Evolutionary conservation across 2,329 filamentous ascomycete species (phyloP).

Genomic region (Basipetospora sp.): DNA sequence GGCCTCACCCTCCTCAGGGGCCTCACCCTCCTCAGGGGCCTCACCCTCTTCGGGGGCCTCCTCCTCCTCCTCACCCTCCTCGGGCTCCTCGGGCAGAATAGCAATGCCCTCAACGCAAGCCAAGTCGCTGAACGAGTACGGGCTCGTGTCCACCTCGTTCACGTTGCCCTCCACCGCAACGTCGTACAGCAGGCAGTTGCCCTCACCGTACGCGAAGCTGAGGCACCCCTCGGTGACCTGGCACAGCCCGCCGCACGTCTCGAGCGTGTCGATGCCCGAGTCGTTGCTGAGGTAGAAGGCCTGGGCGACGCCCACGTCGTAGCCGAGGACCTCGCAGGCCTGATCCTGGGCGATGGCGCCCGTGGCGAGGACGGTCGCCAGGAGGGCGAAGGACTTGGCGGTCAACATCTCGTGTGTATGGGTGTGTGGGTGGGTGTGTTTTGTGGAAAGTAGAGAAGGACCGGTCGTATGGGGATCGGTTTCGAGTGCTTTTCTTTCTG

Average conservation of each 20-base stretch:
- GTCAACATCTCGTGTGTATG: slow-evolving; percentile 1
- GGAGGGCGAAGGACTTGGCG: not conserved
- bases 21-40: not conserved
- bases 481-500: too few relatives aligned
- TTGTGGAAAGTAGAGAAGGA: too few relatives aligned
- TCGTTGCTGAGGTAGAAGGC: slow-evolving; percentile 9
- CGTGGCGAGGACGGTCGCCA: not conserved
- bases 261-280: slow-evolving; percentile 7
- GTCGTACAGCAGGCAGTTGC: slow-evolving; percentile 3
- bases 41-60: not conserved
- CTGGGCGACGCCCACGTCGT: slow-evolving; percentile 6
- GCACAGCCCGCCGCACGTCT: slow-evolving; percentile 4
- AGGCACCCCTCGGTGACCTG: not conserved
- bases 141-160: not conserved
- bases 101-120: slow-evolving; percentile 1
- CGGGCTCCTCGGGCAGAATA: slow-evolving; percentile 1
- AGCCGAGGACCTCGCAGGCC: slow-evolving; percentile 3
- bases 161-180: slow-evolving; percentile 2
- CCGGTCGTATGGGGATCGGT: too few relatives aligned
- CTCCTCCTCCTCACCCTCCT: not conserved
- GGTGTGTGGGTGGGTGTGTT: too few relatives aligned
- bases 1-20: not conserved
- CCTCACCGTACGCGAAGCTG: slow-evolving; percentile 3
- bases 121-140: slow-evolving; percentile 5
- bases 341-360: not conserved